Evolutionary conservation across 805 yeast species (phyloP), one percentile per base, ranked within the genome.

Genomic region (Clavispora fructus): DNA sequence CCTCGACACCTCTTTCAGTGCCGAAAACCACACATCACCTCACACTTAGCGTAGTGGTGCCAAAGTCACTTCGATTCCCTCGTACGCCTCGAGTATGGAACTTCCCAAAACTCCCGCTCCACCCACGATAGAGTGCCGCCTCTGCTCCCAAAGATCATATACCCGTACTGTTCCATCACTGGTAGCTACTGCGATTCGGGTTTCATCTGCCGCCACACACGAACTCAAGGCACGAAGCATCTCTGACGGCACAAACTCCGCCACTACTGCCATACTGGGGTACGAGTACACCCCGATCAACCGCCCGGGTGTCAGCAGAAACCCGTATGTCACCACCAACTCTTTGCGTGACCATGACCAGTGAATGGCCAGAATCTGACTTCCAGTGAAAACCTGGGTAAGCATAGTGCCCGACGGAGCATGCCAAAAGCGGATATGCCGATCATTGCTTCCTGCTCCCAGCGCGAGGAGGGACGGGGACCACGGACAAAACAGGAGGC

Each of bases 401-500:
- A 90, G 65, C 28, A 87, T 62, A 0, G 95, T 84, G 0, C 97
- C 96, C 0, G 92, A 73, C 3, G 69, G 68, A 0, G 94, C 77
- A 62, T 91, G 96, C 97, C 97, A 90, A 61, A 89, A 88, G 47
- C 91, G 62, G 8, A 90, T 78, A n/a, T 76, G 76, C 42, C 91
- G 69, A 61, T 91, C 97, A 55, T 80, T 82, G 17, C 84, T 79
- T 0, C 97, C 97, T 3, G 94, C 97, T 0, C 97, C 97, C 0
- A 97, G 89, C 0, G 92, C 97, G 31, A 91, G 62, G 8, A 91
- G 65, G 2, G 85, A 74, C 12, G 80, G 80, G 16, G 88, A 75
- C 97, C 97, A 90, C 0, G 97, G 97, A 60, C 97, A 91, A 56
- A 79, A 91, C 4, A 92, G 85, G 39, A 91, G 69, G 0, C 96